These are phyloP conservation scores for Crassisporium funariophilum DNA, from an alignment of 768 basidiomycete species.

Conservation along the genomic window DNA sequence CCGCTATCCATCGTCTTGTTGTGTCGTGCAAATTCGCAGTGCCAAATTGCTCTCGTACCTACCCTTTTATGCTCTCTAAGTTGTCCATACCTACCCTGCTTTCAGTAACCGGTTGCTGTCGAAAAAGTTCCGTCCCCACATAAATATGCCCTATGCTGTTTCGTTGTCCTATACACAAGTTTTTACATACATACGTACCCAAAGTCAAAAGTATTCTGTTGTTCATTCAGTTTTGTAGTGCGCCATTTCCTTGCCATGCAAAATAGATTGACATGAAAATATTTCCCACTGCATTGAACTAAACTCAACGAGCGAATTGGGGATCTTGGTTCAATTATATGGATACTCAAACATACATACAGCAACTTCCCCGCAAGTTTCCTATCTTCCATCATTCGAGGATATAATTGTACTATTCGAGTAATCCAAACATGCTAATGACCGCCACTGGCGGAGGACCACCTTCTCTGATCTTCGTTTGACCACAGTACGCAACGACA, in stretches of 20 bases:
- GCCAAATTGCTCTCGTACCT: too few relatives aligned
- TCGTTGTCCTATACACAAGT: constrained; percentile 3
- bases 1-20: too few relatives aligned
- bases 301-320: too few relatives aligned
- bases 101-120: constrained; percentile 12
- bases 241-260: background rate
- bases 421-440: constrained; percentile 70
- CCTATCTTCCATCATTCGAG: too few relatives aligned
- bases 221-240: background rate
- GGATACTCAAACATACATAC: background rate
- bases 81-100: constrained; percentile 15
- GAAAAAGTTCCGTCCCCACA: constrained; percentile 13
- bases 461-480: constrained; percentile 67
- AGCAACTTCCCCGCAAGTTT: too few relatives aligned
- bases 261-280: background rate
- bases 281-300: too few relatives aligned
- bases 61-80: constrained; percentile 8
- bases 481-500: constrained; percentile 81
- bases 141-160: constrained; percentile 15
- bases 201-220: background rate
- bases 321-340: background rate
- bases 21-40: too few relatives aligned
- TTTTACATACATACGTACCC: background rate
- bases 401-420: too few relatives aligned
- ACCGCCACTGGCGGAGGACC: constrained; percentile 66